Evolutionary conservation across 371 early-diverging fungal genomes (phyloP), one percentile per base, ranked within the genome.

Genomic region (Mortierella sp.): DNA sequence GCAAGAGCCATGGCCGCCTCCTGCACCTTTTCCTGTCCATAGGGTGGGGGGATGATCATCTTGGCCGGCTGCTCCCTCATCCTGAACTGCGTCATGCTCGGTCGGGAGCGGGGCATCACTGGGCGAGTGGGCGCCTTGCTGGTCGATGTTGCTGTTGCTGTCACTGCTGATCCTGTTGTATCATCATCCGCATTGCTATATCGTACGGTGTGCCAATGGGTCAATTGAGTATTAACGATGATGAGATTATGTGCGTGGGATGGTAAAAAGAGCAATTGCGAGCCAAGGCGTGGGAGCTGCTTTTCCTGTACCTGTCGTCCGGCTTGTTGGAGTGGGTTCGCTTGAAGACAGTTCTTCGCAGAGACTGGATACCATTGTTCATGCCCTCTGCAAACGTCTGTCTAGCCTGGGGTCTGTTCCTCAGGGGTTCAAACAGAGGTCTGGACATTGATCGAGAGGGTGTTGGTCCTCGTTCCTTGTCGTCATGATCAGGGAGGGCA

Each of bases 321-420:
- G 39, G 65, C 41, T 26, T 66, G 43, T 40, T 44, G 10, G 74
- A 64, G 14, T 79, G 66, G 34, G 64, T 74, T 22, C 79, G 68
- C 8, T 79, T 71, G 16, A 75, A 63, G 24, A 71, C 72, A 43
- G 66, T 74, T 63, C 64, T 69, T 13, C 79, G 79, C 7, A 79
- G 64, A 13, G 74, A 74, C 48, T 64, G 74, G 19, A 74, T 47
- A 37, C 68, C 71, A 5, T 50, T 47, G n/a, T 24, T 45, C 74
- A 79, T 79, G 47, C 79, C 72, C 43, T 79, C 79, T 39, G 75
- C 79, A 71, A 75, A 79, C 2, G 79, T 74, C 39, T 79, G 79
- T 5, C 79, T 74, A 34, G 72, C 74, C 34, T 43, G 29, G 2
- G 58, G 63, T 5, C 71, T 47, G 26, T 26, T 71, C 40, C 31